Base-by-base conservation (phyloP, 106 monocot species). In the Xerophyta viscosa region DNA sequence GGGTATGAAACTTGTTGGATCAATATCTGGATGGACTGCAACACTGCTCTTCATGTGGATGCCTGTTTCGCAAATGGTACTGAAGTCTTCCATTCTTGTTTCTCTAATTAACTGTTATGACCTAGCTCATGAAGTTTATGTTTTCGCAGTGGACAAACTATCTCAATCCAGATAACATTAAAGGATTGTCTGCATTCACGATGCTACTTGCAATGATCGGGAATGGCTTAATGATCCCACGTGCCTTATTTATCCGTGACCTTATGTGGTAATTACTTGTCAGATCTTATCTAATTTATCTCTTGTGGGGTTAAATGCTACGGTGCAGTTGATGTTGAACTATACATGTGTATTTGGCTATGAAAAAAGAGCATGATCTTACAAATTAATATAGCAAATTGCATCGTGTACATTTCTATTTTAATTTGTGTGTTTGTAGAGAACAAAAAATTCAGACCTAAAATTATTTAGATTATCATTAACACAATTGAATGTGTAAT, bases 41-140 rank as follows among this genome's bases (percentile, higher is more conserved):
- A 93, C 92, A 29, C 63, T 93, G 8, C 73, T 93, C 31, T 93
- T 93, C 58, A 93, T 93, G 92, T 93, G 92, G 92, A 93, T 93
- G 92, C 83, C 87, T 8, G 52, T 93, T 61, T 65, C 87, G 18
- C 87, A 93, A 41, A 93, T 92, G 86, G 86, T 85, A 72, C 41
- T 7, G 0, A 3, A 20, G 9, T 37, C 29, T 6, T 19, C 6
- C 8, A 0, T 15, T 20, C 31, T 33, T 37, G 17, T 31, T 55
- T 36, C 11, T 44, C 60, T 15, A 29, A 24, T 8, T 31, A 29
- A 25, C 22, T 18, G n/a, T 24, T 36, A 21, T 27, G 12, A 11
- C 59, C 20, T 10, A 56, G 4, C 19, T 41, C 12, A 23, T 37
- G 48, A 14, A 63, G 27, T 4, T 48, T 62, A 24, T 61, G 15